phyloP scores from a whole-genome alignment of 768 basidiomycete species.

The Kwoniella mangroviensis region DNA sequence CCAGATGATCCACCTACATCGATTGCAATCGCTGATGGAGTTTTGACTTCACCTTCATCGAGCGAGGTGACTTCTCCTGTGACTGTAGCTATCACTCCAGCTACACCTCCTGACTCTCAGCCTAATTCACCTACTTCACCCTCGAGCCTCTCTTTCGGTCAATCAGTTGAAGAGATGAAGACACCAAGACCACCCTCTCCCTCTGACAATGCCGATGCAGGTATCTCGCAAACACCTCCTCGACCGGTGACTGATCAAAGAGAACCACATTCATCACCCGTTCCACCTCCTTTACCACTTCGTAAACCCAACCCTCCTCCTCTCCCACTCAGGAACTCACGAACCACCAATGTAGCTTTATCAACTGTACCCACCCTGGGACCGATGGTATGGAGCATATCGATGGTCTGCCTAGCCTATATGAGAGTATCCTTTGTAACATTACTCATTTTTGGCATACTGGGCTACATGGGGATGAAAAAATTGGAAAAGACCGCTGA shows the following conservation, averaged over 20 bases:
- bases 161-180: slow-evolving; percentile 3
- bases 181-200: background rate
- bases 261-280: background rate
- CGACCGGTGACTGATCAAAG: too few species aligned
- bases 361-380: slow-evolving; percentile 6
- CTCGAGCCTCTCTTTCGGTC: slow-evolving; percentile 6
- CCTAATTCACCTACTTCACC: slow-evolving; percentile 4
- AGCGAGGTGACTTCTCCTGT: background rate
- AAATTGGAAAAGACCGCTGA: slow-evolving; percentile 7
- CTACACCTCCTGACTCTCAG: slow-evolving; percentile 25
- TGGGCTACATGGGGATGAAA: slow-evolving; percentile 9
- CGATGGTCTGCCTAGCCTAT: slow-evolving; percentile 19
- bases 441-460: background rate
- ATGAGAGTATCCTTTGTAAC: slow-evolving; percentile 11
- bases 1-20: background rate
- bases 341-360: slow-evolving; percentile 1
- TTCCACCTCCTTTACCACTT: slow-evolving; percentile 3
- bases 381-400: slow-evolving; percentile 12
- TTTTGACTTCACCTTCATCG: background rate
- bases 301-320: slow-evolving; percentile 10
- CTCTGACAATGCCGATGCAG: background rate
- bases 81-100: slow-evolving; percentile 27
- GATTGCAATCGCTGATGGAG: too few species aligned
- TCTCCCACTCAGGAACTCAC: slow-evolving; percentile 5
- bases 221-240: background rate